Evolutionary conservation across 345 rosid species (phyloP).

Genomic region (Limnanthes douglasii): DNA sequence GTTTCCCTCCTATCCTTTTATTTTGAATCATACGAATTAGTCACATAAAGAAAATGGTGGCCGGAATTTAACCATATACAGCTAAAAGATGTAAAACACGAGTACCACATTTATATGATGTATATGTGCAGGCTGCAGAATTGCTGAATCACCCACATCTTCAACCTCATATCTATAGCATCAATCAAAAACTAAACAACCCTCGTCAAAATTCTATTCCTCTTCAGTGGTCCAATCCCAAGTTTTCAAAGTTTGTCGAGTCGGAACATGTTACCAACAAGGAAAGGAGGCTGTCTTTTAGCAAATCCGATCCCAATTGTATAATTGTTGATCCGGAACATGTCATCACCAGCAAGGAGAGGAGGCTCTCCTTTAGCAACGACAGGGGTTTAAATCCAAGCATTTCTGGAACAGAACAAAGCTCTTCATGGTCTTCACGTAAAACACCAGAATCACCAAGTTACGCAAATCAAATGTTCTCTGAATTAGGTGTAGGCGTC

Average conservation of each 20-base stretch:
- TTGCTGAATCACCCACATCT: slow-evolving; percentile 80
- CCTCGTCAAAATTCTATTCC: slow-evolving; percentile 40
- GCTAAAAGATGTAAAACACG: neutral
- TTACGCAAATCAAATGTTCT: slow-evolving; percentile 21
- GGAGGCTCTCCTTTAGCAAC: slow-evolving; percentile 53
- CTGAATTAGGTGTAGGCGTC: slow-evolving; percentile 34
- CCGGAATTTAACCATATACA: too few species aligned
- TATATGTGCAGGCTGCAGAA: slow-evolving; percentile 59
- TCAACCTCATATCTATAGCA: slow-evolving; percentile 52
- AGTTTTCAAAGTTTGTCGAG: slow-evolving; percentile 26
- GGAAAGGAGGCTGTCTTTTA: slow-evolving; percentile 52
- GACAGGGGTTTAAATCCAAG: slow-evolving; percentile 63
- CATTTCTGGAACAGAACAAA: slow-evolving; percentile 40
- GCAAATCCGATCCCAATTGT: too few species aligned
- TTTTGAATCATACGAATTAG: neutral
- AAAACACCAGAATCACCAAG: slow-evolving; percentile 28
- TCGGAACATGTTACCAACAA: slow-evolving; percentile 18
- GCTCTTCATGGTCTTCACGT: slow-evolving; percentile 31
- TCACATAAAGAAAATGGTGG: too few species aligned
- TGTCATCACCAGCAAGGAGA: slow-evolving; percentile 17
- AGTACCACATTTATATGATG: slow-evolving; percentile 3
- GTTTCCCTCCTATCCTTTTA: slow-evolving; percentile 8
- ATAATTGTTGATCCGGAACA: too few species aligned
- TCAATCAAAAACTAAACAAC: slow-evolving; percentile 53
- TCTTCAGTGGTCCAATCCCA: slow-evolving; percentile 27